These are phyloP conservation scores for Nidularia pulvinata DNA, from an alignment of 768 basidiomycete species.

Conservation along the genomic window DNA sequence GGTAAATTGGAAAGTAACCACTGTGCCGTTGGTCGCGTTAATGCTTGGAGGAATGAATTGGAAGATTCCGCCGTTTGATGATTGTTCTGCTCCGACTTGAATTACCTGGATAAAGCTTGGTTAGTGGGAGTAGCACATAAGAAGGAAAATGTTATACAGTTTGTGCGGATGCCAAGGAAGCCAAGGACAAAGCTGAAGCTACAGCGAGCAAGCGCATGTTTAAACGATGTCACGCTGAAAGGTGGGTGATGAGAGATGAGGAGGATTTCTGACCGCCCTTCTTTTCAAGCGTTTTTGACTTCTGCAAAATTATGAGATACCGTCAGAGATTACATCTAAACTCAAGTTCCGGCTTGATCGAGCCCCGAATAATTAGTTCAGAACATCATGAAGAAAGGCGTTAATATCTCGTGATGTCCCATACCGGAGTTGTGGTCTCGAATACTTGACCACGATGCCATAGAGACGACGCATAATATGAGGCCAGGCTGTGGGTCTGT, in stretches of 20 bases:
- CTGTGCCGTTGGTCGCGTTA: conserved; percentile 39
- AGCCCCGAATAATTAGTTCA: neutral
- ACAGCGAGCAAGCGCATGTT: conserved; percentile 7
- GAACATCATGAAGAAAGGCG: neutral
- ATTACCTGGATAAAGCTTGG: conserved; percentile 15
- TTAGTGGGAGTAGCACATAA: neutral
- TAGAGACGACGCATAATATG: neutral
- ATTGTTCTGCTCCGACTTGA: conserved; percentile 32
- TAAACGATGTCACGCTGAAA: neutral
- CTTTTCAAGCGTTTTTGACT: neutral
- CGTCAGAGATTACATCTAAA: neutral
- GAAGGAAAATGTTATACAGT: conserved; percentile 3
- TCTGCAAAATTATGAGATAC: neutral
- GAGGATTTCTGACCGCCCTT: neutral
- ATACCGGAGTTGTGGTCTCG: neutral
- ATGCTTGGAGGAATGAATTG: conserved; percentile 43
- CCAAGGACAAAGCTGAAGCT: conserved; percentile 6
- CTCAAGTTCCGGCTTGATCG: neutral
- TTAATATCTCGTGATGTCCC: neutral
- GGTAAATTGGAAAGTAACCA: conserved; percentile 48
- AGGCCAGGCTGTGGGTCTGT: neutral
- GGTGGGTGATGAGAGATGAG: neutral
- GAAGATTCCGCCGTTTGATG: conserved; percentile 31
- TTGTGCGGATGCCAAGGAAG: conserved; percentile 19
- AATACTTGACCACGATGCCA: neutral